These are phyloP conservation scores for Extremus antarcticus DNA, from an alignment of 495 filamentous ascomycete species.

Conservation along the genomic window DNA sequence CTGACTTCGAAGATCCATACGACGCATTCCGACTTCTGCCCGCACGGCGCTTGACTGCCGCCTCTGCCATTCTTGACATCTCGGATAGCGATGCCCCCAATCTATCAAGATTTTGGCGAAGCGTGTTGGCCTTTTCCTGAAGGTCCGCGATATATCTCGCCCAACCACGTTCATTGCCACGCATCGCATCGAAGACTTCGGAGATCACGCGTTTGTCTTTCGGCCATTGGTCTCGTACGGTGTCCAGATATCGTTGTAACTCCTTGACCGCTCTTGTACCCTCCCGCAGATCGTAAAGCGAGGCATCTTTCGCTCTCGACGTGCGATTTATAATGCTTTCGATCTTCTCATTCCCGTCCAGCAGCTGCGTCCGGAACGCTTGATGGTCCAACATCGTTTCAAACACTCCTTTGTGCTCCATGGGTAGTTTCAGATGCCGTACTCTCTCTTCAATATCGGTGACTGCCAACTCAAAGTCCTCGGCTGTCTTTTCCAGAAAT, in stretches of 20 bases:
- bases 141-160: slow-evolving; percentile 23
- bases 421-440: slow-evolving; percentile 67
- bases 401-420: slow-evolving; percentile 74
- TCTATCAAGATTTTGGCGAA: slow-evolving; percentile 26
- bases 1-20: not conserved
- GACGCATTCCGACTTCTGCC: not conserved
- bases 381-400: slow-evolving; percentile 81
- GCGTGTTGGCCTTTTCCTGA: slow-evolving; percentile 27
- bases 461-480: slow-evolving; percentile 76
- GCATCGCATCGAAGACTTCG: slow-evolving; percentile 28
- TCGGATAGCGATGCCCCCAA: slow-evolving; percentile 28
- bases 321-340: slow-evolving; percentile 79
- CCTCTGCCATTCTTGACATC: slow-evolving; percentile 32
- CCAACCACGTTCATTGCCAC: slow-evolving; percentile 33
- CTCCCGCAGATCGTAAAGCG: slow-evolving; percentile 64
- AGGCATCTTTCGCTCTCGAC: slow-evolving; percentile 58
- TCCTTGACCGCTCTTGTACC: slow-evolving; percentile 66
- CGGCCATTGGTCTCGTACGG: slow-evolving; percentile 45
- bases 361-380: slow-evolving; percentile 65
- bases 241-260: slow-evolving; percentile 61
- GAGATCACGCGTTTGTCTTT: slow-evolving; percentile 21
- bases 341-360: slow-evolving; percentile 82
- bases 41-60: not conserved
- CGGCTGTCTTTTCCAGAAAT: slow-evolving; percentile 72
- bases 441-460: slow-evolving; percentile 72